A percentile compares a stretch with the other conserved stretches of the same genome.
Conservation (phyloP, 345 rosid genomes). For the Sisymbrium altissimum region DNA sequence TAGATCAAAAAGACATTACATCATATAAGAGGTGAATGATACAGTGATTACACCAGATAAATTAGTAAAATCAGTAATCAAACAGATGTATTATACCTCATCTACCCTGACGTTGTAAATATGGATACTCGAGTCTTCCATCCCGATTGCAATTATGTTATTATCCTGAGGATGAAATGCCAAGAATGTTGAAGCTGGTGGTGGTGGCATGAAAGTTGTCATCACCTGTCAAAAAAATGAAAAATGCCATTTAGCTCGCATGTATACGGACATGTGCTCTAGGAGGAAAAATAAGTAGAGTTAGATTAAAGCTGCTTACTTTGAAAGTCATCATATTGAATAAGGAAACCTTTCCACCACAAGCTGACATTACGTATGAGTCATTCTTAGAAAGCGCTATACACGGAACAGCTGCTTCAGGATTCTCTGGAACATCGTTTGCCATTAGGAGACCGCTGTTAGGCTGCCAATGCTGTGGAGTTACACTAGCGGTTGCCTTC, state of each 20-base stretch:
- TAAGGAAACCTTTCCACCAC: conserved; percentile 53
- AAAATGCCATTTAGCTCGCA: not conserved
- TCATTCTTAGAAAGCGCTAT: conserved; percentile 59
- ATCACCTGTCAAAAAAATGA: conserved; percentile 41
- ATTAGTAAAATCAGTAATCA: not conserved
- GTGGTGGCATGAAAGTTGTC: conserved; percentile 60
- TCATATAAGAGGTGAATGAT: not conserved
- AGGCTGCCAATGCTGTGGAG: conserved; percentile 84
- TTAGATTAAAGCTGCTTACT: conserved; percentile 22
- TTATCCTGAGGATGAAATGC: conserved; percentile 60
- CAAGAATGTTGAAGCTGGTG: conserved; percentile 54
- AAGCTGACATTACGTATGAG: conserved; percentile 59
- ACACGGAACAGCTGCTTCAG: conserved; percentile 50
- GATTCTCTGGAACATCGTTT: conserved; percentile 62
- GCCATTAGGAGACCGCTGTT: conserved; percentile 70
- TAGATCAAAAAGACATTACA: not conserved
- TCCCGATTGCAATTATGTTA: conserved; percentile 55
- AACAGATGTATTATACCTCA: conserved; percentile 37
- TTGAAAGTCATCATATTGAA: conserved; percentile 63
- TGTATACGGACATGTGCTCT: not conserved
- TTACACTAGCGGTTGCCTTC: conserved; percentile 61
- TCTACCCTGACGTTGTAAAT: conserved; percentile 57
- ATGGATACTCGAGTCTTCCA: conserved; percentile 53
- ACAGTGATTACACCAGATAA: not conserved
- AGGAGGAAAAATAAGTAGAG: not conserved